A percentile compares a stretch with the other conserved stretches of the same genome.
Conservation (phyloP, 495 filamentous ascomycete species). For the Podospora fimiseda region DNA sequence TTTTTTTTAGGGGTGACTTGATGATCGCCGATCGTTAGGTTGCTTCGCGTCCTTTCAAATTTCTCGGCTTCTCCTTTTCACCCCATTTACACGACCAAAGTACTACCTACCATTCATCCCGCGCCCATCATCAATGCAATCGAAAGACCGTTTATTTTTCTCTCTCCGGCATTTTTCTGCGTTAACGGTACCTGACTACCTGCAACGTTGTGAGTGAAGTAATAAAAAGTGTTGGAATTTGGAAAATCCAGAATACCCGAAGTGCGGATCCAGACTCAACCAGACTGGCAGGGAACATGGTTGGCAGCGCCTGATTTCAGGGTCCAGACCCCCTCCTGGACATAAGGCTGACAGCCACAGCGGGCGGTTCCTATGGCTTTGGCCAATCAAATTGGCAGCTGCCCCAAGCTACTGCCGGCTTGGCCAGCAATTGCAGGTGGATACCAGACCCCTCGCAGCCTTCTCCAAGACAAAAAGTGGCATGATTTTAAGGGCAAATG, state of each 20-base stretch:
- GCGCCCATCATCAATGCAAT: too few species aligned
- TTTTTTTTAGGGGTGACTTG: too few species aligned
- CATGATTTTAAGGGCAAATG: slow-evolving; percentile 29
- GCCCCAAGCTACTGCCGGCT: slow-evolving; percentile 27
- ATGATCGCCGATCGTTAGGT: too few species aligned
- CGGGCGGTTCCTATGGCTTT: too few species aligned
- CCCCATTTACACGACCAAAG: too few species aligned
- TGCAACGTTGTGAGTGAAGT: too few species aligned
- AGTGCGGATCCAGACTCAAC: neutral
- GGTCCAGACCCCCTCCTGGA: neutral
- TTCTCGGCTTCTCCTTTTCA: too few species aligned
- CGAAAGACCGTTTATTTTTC: too few species aligned
- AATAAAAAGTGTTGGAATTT: neutral
- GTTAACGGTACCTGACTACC: too few species aligned
- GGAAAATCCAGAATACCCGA: neutral
- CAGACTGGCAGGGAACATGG: slow-evolving; percentile 6
- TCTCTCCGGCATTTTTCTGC: too few species aligned
- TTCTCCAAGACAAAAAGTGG: slow-evolving; percentile 29
- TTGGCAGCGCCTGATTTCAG: slow-evolving; percentile 10
- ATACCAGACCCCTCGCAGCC: slow-evolving; percentile 11
- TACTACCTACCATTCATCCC: too few species aligned
- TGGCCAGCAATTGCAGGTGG: slow-evolving; percentile 15
- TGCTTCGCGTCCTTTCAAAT: too few species aligned
- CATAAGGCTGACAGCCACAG: slow-evolving; percentile 25
- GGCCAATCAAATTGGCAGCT: slow-evolving; percentile 13